Base-by-base conservation (phyloP, 345 rosid species). In the Arabidopsis thaliana region DNA sequence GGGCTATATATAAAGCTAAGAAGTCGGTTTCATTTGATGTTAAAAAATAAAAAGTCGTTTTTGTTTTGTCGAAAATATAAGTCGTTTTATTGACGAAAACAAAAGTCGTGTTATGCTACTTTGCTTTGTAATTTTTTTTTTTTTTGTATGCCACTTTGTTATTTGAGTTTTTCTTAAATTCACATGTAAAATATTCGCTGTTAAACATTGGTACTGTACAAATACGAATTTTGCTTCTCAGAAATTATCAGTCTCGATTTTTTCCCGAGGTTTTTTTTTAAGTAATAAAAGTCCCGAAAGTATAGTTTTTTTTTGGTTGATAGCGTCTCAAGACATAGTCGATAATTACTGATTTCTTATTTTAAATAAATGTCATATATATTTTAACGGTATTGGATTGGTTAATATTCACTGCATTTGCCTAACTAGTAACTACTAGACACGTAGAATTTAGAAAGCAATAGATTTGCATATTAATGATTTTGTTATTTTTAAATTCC, bases 11-110 rank as follows among this genome's bases (percentile, higher is more conserved):
- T 36, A 36, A 36, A 36, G 38, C 38, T 36, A 36, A 36, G 5
- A 51, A 41, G 69, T 61, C 62, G 69, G 68, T 55, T 67, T 68
- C 41, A 50, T 64, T 75, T 75, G 33, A 25, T 25, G 28, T 25
- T 2, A 25, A 25, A 25, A 25, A 25, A 25, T 25, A 3, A 34
- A n/a, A 51, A 41, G 69, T 61, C 62, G 69, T 75, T 55, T 67
- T 67, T 51, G 40, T 64, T 37, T 68, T 75, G 33, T 58, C 9
- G 20, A 58, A 30, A 59, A 28, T 16, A 16, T 16, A 16, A 16
- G 20, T 16, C 20, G 20, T 44, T 44, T 64, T 37, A 5, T 75
- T 75, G 30, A 46, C 8, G 36, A 48, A 59, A 49, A 34, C 65
- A 56, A 65, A 65, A 13, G 48, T 64, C 13, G 48, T 45, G 45